These are phyloP conservation scores for Aspergillus pseudoterreus DNA, from an alignment of 2,329 filamentous ascomycete genomes.

Conservation along the genomic window DNA sequence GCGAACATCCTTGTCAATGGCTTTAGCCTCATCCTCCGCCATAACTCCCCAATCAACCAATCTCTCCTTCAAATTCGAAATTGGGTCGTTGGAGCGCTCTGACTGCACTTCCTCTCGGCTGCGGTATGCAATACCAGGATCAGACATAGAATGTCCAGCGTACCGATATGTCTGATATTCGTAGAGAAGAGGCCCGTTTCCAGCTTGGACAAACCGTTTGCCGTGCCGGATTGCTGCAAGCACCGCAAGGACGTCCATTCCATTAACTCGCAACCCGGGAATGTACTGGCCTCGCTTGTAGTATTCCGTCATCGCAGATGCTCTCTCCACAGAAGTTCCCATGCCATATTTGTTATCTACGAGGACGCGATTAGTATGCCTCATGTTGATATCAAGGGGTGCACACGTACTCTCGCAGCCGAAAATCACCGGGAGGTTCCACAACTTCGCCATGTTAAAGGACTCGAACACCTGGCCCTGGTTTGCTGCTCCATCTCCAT, in stretches of 20 bases:
- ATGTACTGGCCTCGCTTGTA: slow-evolving; percentile 99
- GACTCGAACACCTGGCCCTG: slow-evolving; percentile 98
- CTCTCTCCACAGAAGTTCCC: slow-evolving; percentile 88
- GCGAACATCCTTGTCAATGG: slow-evolving; percentile 86
- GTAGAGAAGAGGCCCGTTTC: slow-evolving; percentile 86
- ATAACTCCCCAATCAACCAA: slow-evolving; percentile 87
- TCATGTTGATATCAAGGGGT: slow-evolving; percentile 34
- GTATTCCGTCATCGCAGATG: slow-evolving; percentile 93
- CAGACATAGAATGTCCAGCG: slow-evolving; percentile 97
- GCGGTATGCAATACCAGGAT: slow-evolving; percentile 95
- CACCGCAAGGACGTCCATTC: slow-evolving; percentile 95
- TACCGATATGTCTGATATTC: slow-evolving; percentile 99
- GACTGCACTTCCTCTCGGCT: slow-evolving; percentile 98
- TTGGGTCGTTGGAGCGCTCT: slow-evolving; percentile 88
- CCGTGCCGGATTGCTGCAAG: slow-evolving; percentile 89
- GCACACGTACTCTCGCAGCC: slow-evolving; percentile 83
- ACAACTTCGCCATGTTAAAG: slow-evolving; percentile 99
- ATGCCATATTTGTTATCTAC: slow-evolving; percentile 99
- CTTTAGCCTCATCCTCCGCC: slow-evolving; percentile 88
- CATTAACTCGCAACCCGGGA: slow-evolving; percentile 95
- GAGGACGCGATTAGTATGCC: slow-evolving; percentile 2
- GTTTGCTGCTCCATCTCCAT: slow-evolving; percentile 95
- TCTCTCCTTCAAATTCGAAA: slow-evolving; percentile 92
- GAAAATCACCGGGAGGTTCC: slow-evolving; percentile 90
- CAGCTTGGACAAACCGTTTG: slow-evolving; percentile 74